Evolutionary conservation across 257 asterid genomes (phyloP), one percentile per base, ranked within the genome.

Genomic region (Verbascum thapsus): DNA sequence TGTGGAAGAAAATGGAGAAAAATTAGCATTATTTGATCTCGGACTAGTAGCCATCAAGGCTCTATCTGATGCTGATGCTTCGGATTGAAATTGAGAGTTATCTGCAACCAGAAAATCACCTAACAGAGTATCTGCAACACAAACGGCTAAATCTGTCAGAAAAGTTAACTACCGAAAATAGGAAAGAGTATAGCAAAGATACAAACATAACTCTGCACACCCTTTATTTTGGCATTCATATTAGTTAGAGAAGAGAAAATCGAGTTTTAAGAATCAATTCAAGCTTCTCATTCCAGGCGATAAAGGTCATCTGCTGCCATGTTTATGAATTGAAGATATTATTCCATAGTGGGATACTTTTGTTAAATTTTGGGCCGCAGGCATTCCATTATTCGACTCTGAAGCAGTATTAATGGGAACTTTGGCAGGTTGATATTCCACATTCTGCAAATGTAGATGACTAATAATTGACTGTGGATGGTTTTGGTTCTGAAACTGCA

Each of bases 31-130:
- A 51, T 71, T 74, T 22, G 78, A 78, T 66, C 88, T 79, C 50
- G 96, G 91, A 65, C 80, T 82, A 53, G 83, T 40, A 74, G 81
- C 55, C 70, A 69, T 53, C 19, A 69, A 67, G 67, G 68, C 4
- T 64, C 81, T 77, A 32, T 88, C 96, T 62, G 87, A 69, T 50
- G 84, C 69, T 58, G 80, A 66, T 39, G 66, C 69, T 34, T 85
- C 96, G 64, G 97, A 63, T 65, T 84, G 96, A 49, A 67, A 75
- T 32, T 82, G 86, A 69, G 97, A 87, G 76, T 94, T 84, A 67
- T 94, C 99, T 23, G 99, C 99, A 55, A 85, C 82, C 72, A 90
- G 84, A 70, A 88, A 84, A 74, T 94, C 99, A 63, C 73, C 97
- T 50, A 90, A 70, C 87, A 94, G 71, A 26, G 52, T 77, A 77